Evolutionary conservation across 129 eudicot genomes (phyloP).

Genomic region (Centaurea solstitialis): DNA sequence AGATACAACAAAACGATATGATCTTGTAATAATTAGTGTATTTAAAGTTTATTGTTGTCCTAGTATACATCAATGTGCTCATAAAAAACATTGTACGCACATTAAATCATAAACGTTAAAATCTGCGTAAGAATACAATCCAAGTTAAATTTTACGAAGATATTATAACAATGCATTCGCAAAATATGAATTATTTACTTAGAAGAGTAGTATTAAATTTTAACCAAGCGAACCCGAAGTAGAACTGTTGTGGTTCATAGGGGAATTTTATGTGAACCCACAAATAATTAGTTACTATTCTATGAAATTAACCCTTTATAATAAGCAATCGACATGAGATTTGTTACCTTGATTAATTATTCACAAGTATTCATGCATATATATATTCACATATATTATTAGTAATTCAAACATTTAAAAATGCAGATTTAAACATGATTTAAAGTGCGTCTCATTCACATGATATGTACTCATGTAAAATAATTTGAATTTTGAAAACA

Average conservation of each 20-base stretch:
- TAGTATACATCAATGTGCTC: not conserved
- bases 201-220: not conserved
- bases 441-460: not conserved
- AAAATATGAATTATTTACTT: not conserved
- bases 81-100: not conserved
- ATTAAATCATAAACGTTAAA: too few relatives aligned
- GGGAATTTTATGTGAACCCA: not conserved
- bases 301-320: too few relatives aligned
- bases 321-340: not conserved
- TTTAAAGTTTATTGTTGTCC: not conserved
- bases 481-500: not conserved
- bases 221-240: not conserved
- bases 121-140: not conserved
- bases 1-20: not conserved
- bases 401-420: not conserved
- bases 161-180: not conserved
- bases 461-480: not conserved
- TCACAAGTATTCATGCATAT: not conserved
- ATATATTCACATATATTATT: not conserved
- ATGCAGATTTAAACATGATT: not conserved
- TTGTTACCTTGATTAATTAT: not conserved
- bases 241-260: not conserved
- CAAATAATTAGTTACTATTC: too few relatives aligned
- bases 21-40: not conserved
- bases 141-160: not conserved